Conservation (phyloP, 192 early-diverging fungal genomes). For the Dispira parvispora region DNA sequence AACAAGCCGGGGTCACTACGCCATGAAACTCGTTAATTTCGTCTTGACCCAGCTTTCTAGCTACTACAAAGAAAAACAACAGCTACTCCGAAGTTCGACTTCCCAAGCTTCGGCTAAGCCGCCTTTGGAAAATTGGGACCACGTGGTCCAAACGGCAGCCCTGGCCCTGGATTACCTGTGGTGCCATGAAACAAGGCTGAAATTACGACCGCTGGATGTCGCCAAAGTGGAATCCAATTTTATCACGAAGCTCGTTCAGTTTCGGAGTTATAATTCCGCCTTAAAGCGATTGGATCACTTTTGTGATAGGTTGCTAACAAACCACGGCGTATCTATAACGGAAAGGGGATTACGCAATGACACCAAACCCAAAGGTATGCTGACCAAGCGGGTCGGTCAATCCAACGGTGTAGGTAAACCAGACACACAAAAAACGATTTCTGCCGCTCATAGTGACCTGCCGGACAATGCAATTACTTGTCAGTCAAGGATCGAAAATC, state of each 20-base stretch:
- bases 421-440: background rate
- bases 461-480: background rate
- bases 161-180: background rate
- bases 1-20: background rate
- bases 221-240: slow-evolving; percentile 6
- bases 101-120: background rate
- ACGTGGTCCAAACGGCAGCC: background rate
- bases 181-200: background rate
- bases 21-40: background rate
- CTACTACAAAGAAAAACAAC: background rate
- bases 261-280: background rate
- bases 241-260: background rate
- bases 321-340: background rate
- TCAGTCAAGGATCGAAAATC: background rate
- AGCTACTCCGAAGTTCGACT: background rate
- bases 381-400: background rate
- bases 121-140: background rate
- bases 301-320: background rate
- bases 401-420: background rate
- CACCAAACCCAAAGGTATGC: background rate
- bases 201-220: background rate
- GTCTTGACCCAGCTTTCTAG: background rate
- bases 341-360: too few species aligned
- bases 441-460: background rate
- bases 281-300: background rate